A percentile compares a stretch with the other conserved stretches of the same genome.
phyloP scores from a whole-genome alignment of 1,284 basidiomycete genomes.

The Rhodotorula mucilaginosa region DNA sequence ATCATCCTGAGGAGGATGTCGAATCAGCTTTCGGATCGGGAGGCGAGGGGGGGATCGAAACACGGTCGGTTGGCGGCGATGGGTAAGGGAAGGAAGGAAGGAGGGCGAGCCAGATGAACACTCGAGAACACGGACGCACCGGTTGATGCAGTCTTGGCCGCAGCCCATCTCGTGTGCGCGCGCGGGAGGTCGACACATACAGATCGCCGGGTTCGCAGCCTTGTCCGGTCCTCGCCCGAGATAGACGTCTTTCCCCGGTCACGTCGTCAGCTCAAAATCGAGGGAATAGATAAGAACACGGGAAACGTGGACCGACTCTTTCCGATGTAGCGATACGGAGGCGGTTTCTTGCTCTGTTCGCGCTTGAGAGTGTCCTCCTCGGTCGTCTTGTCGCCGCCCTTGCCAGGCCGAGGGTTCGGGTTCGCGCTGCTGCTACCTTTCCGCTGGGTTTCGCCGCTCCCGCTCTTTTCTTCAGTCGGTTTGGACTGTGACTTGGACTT shows the following conservation, averaged over 20 bases:
- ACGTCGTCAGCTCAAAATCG: no score
- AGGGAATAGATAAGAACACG: no score
- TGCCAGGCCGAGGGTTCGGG: not conserved
- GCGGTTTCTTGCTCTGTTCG: slow-evolving; percentile 43
- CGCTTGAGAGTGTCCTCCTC: slow-evolving; percentile 12
- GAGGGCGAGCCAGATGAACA: no score
- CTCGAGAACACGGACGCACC: slow-evolving; percentile 35
- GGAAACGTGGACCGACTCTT: slow-evolving; percentile 24
- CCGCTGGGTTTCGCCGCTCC: no score
- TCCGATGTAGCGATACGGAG: slow-evolving; percentile 48
- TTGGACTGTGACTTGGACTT: no score
- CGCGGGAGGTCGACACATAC: slow-evolving; percentile 46
- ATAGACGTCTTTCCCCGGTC: slow-evolving; percentile 24
- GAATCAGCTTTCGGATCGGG: no score
- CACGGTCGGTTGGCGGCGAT: no score
- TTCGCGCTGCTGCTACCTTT: not conserved
- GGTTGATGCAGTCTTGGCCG: slow-evolving; percentile 52
- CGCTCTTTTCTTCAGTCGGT: no score
- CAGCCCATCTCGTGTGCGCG: slow-evolving; percentile 47
- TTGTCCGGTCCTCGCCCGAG: slow-evolving; percentile 21
- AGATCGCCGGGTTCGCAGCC: slow-evolving; percentile 44
- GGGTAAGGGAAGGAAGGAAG: no score
- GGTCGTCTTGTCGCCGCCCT: slow-evolving; percentile 11
- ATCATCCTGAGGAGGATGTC: slow-evolving; percentile 45
- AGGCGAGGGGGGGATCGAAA: no score